phyloP scores from a whole-genome alignment of 352 stramenopile genomes.

The Blastocystis sp. region DNA sequence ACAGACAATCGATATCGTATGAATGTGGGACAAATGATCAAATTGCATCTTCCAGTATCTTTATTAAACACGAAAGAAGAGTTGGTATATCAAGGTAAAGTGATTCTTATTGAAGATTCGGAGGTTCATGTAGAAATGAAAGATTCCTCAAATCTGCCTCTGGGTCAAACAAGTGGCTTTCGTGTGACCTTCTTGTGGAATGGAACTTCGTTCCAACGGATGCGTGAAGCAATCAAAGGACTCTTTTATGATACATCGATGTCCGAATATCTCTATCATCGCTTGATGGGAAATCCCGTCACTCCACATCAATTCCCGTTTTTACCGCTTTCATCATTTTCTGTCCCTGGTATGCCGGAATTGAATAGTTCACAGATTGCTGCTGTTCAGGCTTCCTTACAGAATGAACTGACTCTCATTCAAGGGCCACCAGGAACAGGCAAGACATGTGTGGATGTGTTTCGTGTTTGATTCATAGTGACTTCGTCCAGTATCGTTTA shows the following conservation, averaged over 20 bases:
- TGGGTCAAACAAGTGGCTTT: slow-evolving; percentile 89
- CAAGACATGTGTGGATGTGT: slow-evolving; percentile 74
- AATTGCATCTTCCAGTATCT: slow-evolving; percentile 53
- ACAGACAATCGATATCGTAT: slow-evolving; percentile 69
- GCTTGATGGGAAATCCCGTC: slow-evolving; percentile 90
- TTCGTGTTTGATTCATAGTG: slow-evolving; percentile 68
- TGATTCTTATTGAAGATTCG: slow-evolving; percentile 65
- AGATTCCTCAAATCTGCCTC: slow-evolving; percentile 67
- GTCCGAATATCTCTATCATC: slow-evolving; percentile 97
- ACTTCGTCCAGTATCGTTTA: slow-evolving; percentile 97
- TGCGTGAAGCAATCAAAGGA: slow-evolving; percentile 94
- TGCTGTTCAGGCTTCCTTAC: slow-evolving; percentile 86
- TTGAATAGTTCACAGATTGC: slow-evolving; percentile 87
- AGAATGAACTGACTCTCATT: slow-evolving; percentile 91
- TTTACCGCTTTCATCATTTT: slow-evolving; percentile 69
- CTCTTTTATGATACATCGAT: slow-evolving; percentile 95
- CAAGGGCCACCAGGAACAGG: slow-evolving; percentile 90
- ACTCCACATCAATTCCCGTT: slow-evolving; percentile 83
- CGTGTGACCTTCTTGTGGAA: slow-evolving; percentile 98
- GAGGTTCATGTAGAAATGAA: slow-evolving; percentile 63
- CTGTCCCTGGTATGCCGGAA: slow-evolving; percentile 85
- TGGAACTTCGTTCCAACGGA: slow-evolving; percentile 92
- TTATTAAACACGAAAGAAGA: slow-evolving; percentile 31
- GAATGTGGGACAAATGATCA: slow-evolving; percentile 73
- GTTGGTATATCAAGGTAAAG: slow-evolving; percentile 62